Evolutionary conservation across 768 basidiomycete genomes (phyloP), one percentile per base, ranked within the genome.

Genomic region (Macrocybe gigantea): DNA sequence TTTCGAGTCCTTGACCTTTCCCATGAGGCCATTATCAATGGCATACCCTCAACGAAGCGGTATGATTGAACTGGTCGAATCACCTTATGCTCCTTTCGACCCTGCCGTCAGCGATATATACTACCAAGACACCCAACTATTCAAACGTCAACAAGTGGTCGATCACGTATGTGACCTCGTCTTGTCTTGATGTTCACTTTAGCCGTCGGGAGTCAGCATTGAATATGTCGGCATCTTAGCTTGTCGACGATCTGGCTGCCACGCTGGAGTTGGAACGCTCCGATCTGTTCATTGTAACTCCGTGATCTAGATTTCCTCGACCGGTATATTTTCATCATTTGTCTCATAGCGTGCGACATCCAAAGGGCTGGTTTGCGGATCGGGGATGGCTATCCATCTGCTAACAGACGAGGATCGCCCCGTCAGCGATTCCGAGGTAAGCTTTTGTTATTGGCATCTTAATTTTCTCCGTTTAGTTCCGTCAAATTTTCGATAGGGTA

Each of bases 191-290:
- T 38, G 13, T 37, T 37, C 13, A 33, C 22, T 4, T 4, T 4
- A 22, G 22, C 22, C 22, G 22, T 22, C 22, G 22, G 22, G 22
- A 22, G 22, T 22, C 4, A 22, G 4, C 22, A 22, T 22, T 22
- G 22, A 22, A 22, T 22, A 1, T 22, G 22, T 22, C 22, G 22
- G 22, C 22, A 22, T 22, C 22, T 5, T 50, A 95, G 93, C 71
- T 96, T 6, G 80, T 95, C 29, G 93, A 96, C 56, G 89, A 95
- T 56, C 66, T 97, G 10, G 89, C 93, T 1, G 91, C 92, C 0
- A 91, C 92, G 0, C 78, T 94, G 33, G 69, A 74, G 7, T 61
- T 93, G 6, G 72, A 82, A 44, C 74, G 95, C 38, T 77, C 80
- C 6, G 87, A 90, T 56, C 71, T 97, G 46, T 84, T 88, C 57